Percentiles rank a stretch among this genome's conserved stretches.
Evolutionary conservation across 768 basidiomycete species (phyloP).

Genomic region (Boletus vinaceobasis): DNA sequence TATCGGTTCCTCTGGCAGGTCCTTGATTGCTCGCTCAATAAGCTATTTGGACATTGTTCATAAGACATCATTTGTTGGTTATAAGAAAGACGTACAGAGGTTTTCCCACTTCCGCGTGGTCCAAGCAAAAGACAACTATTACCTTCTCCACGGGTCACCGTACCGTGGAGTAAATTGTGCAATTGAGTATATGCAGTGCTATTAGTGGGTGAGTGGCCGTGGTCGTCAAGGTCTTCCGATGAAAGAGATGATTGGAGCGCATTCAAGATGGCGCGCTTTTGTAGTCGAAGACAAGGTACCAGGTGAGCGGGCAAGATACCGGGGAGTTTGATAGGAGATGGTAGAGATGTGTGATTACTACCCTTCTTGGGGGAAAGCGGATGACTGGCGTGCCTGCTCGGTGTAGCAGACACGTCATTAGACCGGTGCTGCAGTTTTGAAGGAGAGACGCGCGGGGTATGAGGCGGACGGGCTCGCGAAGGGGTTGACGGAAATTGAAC

Average conservation of each 20-base stretch:
- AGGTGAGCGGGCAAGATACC: slow-evolving; percentile 40
- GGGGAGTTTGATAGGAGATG: slow-evolving; percentile 23
- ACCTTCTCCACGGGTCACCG: slow-evolving; percentile 78
- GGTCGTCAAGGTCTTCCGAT: slow-evolving; percentile 28
- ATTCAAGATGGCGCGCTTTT: slow-evolving; percentile 55
- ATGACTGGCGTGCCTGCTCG: slow-evolving; percentile 10
- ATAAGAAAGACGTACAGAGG: slow-evolving; percentile 44
- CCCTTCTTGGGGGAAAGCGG: slow-evolving; percentile 15
- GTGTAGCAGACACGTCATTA: slow-evolving; percentile 15
- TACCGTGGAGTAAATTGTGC: slow-evolving; percentile 63
- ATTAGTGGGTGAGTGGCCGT: slow-evolving; percentile 44
- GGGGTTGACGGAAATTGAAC: slow-evolving; percentile 16
- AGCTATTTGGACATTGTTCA: slow-evolving; percentile 39
- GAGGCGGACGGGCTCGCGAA: slow-evolving; percentile 10
- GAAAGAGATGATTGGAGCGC: slow-evolving; percentile 37
- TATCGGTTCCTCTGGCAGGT: slow-evolving; percentile 53
- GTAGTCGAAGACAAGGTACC: slow-evolving; percentile 45
- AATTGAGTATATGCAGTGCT: slow-evolving; percentile 54
- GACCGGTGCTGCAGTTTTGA: slow-evolving; percentile 2
- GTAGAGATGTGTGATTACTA: background rate
- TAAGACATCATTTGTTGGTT: background rate
- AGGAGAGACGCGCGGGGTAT: slow-evolving; percentile 18
- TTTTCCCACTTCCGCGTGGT: slow-evolving; percentile 84
- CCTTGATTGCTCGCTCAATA: slow-evolving; percentile 52
- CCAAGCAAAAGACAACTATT: slow-evolving; percentile 91